Evolutionary conservation across 208 protist species (phyloP), one percentile per base, ranked within the genome.

Genomic region (Acanthamoeba royreba): DNA sequence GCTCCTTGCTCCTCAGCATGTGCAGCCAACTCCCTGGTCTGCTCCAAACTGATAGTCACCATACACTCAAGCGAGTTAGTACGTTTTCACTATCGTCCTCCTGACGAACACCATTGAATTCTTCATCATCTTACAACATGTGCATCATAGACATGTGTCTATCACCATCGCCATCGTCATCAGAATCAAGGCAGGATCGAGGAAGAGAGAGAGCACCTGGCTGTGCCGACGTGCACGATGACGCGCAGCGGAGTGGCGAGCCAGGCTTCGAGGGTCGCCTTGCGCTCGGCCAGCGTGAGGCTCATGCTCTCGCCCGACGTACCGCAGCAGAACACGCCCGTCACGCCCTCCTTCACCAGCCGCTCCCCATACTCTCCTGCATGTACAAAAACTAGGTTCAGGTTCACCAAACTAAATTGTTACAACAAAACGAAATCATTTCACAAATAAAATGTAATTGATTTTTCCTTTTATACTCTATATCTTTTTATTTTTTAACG

Each of bases 281-380:
- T 89, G 33, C 81, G 45, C 22, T 89, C 81, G 22, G 45, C 35
- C 33, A 89, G 49, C 31, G 47, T 89, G 28, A 89, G 49, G 38
- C 49, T 66, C 81, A 89, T 89, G 49, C 81, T 89, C 47, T 89
- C 81, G 81, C 81, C 81, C 49, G 49, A 66, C 28, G 81, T 89
- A 3, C 81, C 81, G 47, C 52, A 66, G 47, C 45, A 55, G 81
- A 89, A 89, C 31, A 89, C 49, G 1, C 81, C 81, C 43, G 45
- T 66, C 49, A 89, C 81, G 4, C 81, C 81, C 9, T 89, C 81
- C 31, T 25, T 0, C 81, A 89, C 81, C 47, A 89, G 35, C 0
- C 49, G 52, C 49, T 55, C 49, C 0, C 22, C 81, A 28, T 89
- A 89, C 25, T 38, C 72, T 22, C 35, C 72, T 83, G 35, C 42